These are phyloP conservation scores for Ophiosphaerella korrae DNA, from an alignment of 2,329 filamentous ascomycete genomes.

Conservation along the genomic window DNA sequence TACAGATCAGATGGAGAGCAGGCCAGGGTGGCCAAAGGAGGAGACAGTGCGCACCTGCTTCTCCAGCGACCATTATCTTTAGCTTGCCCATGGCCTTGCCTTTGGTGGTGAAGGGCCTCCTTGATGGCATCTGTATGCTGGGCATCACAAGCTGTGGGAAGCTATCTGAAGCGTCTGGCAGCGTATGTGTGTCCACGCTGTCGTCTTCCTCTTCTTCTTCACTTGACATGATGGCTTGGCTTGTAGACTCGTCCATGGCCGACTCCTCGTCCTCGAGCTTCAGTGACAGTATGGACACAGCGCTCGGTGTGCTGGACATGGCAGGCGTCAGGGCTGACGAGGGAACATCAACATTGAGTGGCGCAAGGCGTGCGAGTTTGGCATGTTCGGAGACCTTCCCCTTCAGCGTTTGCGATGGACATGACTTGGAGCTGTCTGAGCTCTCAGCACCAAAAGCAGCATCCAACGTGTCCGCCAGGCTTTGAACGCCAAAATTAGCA, in stretches of 20 bases:
- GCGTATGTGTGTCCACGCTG: conserved; percentile 36
- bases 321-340: conserved; percentile 57
- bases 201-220: conserved; percentile 57
- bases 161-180: conserved; percentile 40
- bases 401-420: conserved; percentile 25
- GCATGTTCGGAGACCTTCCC: conserved; percentile 29
- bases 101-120: conserved; percentile 85
- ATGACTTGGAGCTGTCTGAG: conserved; percentile 25
- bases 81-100: conserved; percentile 84
- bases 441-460: conserved; percentile 46
- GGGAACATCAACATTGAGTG: conserved; percentile 26
- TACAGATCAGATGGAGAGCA: not conserved
- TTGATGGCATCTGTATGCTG: conserved; percentile 86
- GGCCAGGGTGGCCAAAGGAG: not conserved
- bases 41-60: conserved; percentile 61
- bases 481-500: conserved; percentile 62
- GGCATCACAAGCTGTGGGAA: conserved; percentile 94
- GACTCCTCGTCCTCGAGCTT: conserved; percentile 63
- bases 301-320: conserved; percentile 64
- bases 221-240: conserved; percentile 60
- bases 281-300: conserved; percentile 63
- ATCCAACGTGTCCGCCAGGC: conserved; percentile 59
- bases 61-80: conserved; percentile 86
- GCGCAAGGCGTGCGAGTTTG: conserved; percentile 29
- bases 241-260: conserved; percentile 59